Evolutionary conservation across 2,329 filamentous ascomycete species (phyloP).

Genomic region (Xylariomycetidae sp.): DNA sequence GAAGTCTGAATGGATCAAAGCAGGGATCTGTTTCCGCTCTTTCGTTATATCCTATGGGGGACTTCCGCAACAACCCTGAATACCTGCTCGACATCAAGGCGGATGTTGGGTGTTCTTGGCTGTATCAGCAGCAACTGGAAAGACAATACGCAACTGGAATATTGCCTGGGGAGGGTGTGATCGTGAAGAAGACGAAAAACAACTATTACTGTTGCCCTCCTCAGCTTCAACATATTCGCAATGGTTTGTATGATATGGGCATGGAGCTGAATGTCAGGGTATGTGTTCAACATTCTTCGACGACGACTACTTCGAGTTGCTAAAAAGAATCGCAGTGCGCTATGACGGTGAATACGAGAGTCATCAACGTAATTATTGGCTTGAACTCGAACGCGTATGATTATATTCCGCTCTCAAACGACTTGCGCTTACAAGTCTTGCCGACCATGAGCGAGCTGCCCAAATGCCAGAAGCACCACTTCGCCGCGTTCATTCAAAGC

Average conservation of each 20-base stretch:
- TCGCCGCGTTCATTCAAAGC: constrained; percentile 60
- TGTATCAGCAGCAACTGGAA: constrained; percentile 58
- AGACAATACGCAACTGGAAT: constrained; percentile 33
- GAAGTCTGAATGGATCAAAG: constrained; percentile 16
- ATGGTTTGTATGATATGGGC: constrained; percentile 31
- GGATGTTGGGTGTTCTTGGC: constrained; percentile 60
- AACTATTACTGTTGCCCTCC: constrained; percentile 35
- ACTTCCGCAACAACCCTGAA: constrained; percentile 39
- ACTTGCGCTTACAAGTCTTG: constrained; percentile 58
- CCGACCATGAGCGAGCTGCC: constrained; percentile 52
- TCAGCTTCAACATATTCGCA: constrained; percentile 30
- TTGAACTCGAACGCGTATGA: constrained; percentile 39
- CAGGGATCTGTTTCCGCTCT: constrained; percentile 15
- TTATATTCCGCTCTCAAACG: constrained; percentile 54
- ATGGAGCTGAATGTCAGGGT: constrained; percentile 35
- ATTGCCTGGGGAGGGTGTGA: constrained; percentile 33
- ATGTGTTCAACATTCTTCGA: constrained; percentile 14
- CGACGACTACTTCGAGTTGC: not conserved
- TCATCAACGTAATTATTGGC: constrained; percentile 56
- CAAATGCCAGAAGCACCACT: constrained; percentile 59
- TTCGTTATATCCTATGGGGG: constrained; percentile 33
- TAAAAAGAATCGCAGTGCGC: constrained; percentile 45
- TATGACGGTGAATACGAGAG: constrained; percentile 62
- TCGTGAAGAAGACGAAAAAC: constrained; percentile 35
- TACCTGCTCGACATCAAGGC: constrained; percentile 49